Evolutionary conservation across 306 rosid genomes (phyloP).

Genomic region (Quercus rubra): DNA sequence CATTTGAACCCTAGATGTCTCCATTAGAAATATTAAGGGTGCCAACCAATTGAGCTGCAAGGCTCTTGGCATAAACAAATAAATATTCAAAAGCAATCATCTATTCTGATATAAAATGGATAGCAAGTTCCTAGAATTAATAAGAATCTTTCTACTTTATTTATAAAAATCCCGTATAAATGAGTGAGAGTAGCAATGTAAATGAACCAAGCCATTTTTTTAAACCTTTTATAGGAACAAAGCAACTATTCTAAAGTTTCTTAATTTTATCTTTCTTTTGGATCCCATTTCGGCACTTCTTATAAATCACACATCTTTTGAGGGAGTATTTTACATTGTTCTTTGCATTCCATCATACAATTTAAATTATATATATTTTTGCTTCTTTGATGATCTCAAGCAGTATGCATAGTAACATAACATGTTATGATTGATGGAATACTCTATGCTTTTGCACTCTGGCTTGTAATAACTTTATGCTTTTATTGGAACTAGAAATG

Average conservation of each 20-base stretch:
- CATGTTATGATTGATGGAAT: too few species aligned
- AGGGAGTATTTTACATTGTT: background rate
- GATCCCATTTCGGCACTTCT: background rate
- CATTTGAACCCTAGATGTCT: too few species aligned
- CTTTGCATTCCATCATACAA: background rate
- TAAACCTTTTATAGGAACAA: background rate
- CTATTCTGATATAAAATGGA: background rate
- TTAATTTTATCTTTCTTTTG: background rate
- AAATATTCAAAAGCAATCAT: background rate
- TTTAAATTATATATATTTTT: background rate
- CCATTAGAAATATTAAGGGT: too few species aligned
- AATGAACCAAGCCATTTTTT: background rate
- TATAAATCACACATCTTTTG: background rate
- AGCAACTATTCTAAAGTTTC: background rate
- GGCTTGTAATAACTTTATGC: background rate
- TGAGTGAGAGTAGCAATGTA: background rate
- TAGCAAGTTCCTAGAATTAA: background rate
- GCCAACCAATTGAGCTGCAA: too few species aligned
- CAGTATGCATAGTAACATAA: too few species aligned
- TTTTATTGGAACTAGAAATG: background rate
- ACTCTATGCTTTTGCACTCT: background rate
- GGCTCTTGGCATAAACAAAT: too few species aligned
- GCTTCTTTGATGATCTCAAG: background rate
- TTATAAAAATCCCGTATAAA: background rate
- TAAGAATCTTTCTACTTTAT: background rate